Base-by-base conservation (phyloP, 805 yeast species). In the Zygosaccharomyces lentus region DNA sequence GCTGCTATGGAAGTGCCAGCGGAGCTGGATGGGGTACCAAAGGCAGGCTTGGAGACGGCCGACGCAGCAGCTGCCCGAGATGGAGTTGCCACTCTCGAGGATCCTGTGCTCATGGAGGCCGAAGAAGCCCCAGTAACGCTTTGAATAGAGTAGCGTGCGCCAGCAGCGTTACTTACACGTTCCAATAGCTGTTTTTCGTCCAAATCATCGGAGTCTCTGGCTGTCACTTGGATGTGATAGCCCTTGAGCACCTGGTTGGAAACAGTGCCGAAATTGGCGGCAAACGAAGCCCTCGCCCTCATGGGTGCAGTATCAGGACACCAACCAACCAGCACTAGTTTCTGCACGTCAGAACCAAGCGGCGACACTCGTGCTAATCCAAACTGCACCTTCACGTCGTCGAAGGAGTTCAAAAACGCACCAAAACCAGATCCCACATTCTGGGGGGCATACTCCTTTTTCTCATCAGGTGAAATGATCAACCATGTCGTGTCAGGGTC, bases 301-400 rank as follows among this genome's bases (percentile, higher is more conserved):
- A 73, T 74, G 52, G 97, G 95, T 17, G 96, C 90, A 46, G 91
- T 87, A 66, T 93, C 98, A 6, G 99, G 99, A 69, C 96, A 87
- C 96, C 96, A 91, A 42, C 97, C 98, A 31, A 93, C 74, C 39
- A 93, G 72, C 26, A 91, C 77, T 53, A 87, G 73, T 71, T 93
- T 93, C 59, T 79, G 77, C 29, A 93, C 90, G 56, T 86, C 93
- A 3, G 96, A 84, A n/a, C 93, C 95, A 46, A 91, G 91, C 46
- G 91, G 95, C 47, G 81, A 80, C 38, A 91, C 87, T 45, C 96
- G 79, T 34, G 87, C 85, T 48, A 93, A 74, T 34, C 98, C 99
- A 59, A 83, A 93, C 70, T 90, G 96, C 49, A 90, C 87, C 48
- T 81, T 79, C 2, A 95, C 85, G 54, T 91, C 97, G 55, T 82